Evolutionary conservation across 371 early-diverging fungal species (phyloP).

Genomic region (Mortierella sp.): DNA sequence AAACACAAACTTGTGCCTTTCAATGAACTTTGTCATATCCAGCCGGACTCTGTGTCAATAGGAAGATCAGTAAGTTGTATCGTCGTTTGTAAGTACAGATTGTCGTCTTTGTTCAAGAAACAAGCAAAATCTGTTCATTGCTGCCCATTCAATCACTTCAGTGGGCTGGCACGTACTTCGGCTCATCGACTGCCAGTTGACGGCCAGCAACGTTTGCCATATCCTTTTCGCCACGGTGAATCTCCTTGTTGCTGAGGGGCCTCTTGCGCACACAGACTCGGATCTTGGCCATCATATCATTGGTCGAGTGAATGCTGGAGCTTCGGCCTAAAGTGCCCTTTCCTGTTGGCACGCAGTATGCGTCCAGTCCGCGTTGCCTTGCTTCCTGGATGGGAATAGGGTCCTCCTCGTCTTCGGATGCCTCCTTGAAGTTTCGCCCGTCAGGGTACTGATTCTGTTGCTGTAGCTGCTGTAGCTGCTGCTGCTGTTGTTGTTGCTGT

Average conservation of each 20-base stretch:
- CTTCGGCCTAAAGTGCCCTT: conserved; percentile 22
- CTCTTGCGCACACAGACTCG: conserved; percentile 98
- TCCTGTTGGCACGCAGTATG: conserved; percentile 35
- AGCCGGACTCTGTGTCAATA: conserved; percentile 86
- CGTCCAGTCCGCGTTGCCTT: conserved; percentile 42
- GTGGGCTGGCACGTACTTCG: too few relatives aligned
- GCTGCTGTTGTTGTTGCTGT: conserved; percentile 34
- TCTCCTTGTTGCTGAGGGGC: conserved; percentile 90
- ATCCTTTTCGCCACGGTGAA: conserved; percentile 79
- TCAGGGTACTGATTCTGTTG: conserved; percentile 27
- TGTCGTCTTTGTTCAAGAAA: too few relatives aligned
- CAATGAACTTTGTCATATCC: conserved; percentile 95
- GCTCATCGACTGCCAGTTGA: conserved; percentile 87
- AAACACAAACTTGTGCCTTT: conserved; percentile 94
- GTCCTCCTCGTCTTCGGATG: conserved; percentile 54
- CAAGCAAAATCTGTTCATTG: too few relatives aligned
- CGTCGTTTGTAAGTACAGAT: too few relatives aligned
- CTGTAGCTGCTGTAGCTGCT: conserved; percentile 19
- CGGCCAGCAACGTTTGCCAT: conserved; percentile 77
- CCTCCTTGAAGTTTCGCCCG: conserved; percentile 42
- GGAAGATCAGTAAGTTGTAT: too few relatives aligned
- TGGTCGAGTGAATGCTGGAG: conserved; percentile 2
- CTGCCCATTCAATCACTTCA: too few relatives aligned
- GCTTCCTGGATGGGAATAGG: conserved; percentile 50
- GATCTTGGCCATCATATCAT: conserved; percentile 81